These are phyloP conservation scores for Gossypium turneri DNA, from an alignment of 345 rosid genomes.

Conservation along the genomic window DNA sequence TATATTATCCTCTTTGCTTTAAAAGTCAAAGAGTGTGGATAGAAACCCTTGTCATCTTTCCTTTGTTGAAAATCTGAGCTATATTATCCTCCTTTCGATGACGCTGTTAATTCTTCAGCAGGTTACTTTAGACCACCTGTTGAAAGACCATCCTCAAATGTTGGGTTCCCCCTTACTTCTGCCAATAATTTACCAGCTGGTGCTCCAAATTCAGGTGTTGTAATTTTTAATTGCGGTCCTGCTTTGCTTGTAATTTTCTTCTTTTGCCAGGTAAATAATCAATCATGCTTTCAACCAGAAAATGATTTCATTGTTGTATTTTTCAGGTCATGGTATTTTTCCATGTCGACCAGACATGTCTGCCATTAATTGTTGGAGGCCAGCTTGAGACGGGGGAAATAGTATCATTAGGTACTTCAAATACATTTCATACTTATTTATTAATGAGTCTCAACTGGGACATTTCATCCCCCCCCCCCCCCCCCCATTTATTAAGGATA, in stretches of 20 bases:
- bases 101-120: constrained; percentile 30
- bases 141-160: constrained; percentile 57
- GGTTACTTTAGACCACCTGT: constrained; percentile 67
- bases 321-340: constrained; percentile 60
- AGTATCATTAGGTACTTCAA: constrained; percentile 16
- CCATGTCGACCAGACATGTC: constrained; percentile 33
- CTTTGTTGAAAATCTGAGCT: neutral
- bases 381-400: constrained; percentile 32
- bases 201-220: constrained; percentile 51
- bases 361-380: constrained; percentile 23
- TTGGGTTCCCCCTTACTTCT: constrained; percentile 54
- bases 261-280: constrained; percentile 9
- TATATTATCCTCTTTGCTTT: neutral
- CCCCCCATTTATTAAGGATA: neutral
- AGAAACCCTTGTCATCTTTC: neutral
- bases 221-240: constrained; percentile 9
- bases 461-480: neutral
- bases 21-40: neutral
- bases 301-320: constrained; percentile 19
- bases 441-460: neutral
- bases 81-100: constrained; percentile 17
- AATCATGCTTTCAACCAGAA: neutral
- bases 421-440: neutral
- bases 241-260: constrained; percentile 4
- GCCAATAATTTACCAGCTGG: constrained; percentile 47